A percentile compares a stretch with the other conserved stretches of the same genome.
phyloP scores from a whole-genome alignment of 345 rosid species.

The Cardamine resedifolia region DNA sequence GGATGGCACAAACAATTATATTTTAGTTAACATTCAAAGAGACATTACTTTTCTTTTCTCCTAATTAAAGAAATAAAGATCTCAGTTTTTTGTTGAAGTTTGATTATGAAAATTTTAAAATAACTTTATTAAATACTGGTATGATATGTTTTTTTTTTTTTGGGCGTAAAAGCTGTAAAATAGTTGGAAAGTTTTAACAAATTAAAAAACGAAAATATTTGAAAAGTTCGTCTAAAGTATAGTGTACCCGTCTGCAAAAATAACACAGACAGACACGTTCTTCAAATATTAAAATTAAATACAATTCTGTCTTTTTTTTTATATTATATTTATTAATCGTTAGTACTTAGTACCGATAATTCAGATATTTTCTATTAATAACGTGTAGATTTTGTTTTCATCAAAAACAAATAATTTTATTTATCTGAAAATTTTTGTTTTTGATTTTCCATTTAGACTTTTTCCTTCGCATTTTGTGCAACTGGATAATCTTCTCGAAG shows the following conservation, averaged over 20 bases:
- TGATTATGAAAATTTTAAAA: not conserved
- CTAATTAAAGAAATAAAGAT: conserved; percentile 2
- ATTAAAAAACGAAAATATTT: not conserved
- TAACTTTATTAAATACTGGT: not conserved
- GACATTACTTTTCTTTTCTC: not conserved
- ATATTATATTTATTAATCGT: not conserved
- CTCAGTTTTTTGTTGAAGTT: not conserved
- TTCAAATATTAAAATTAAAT: not conserved
- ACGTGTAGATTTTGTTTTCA: conserved; percentile 34
- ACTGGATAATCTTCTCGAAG: conserved; percentile 28
- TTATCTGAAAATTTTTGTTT: conserved; percentile 18
- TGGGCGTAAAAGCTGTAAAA: not conserved
- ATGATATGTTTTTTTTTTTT: not conserved
- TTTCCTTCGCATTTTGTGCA: conserved; percentile 42
- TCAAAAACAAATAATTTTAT: not conserved
- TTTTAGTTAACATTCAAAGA: not conserved
- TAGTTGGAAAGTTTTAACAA: not conserved
- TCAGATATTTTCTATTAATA: conserved; percentile 36
- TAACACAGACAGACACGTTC: conserved; percentile 21
- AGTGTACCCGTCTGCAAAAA: not conserved
- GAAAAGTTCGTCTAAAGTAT: not conserved
- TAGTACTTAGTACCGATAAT: conserved; percentile 14
- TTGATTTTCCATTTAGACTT: conserved; percentile 36
- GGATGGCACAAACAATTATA: not conserved
- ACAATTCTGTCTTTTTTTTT: not conserved